Evolutionary conservation across 345 rosid genomes (phyloP), one percentile per base, ranked within the genome.

Genomic region (Gossypium arboreum): DNA sequence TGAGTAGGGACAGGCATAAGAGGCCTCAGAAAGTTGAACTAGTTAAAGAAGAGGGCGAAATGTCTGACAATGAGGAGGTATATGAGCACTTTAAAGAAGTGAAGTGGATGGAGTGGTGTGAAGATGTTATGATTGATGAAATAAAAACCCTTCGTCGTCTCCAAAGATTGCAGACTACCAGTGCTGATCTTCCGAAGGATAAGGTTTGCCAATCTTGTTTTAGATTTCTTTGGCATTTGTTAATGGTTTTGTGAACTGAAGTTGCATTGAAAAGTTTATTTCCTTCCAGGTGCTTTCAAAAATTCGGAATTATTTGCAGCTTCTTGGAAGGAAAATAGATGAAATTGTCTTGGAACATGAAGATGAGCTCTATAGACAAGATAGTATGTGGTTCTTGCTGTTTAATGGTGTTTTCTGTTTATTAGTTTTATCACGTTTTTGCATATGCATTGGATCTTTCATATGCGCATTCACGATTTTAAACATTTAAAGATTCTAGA

Each of bases 21-120:
- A 92, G 83, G 79, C 81, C 85, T 45, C 91, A 80, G 61, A 88
- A 79, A 78, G 89, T 80, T 66, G 98, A 92, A 75, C 97, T 96
- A 73, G 90, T 77, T 52, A 96, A 96, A 82, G 99, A 96, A 85
- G 99, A 96, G 83, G 99, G 99, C 60, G 99, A 96, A 81, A 96
- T 96, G 98, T 96, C 99, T 17, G 99, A 89, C 83, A 83, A 90
- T 41, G 99, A 90, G 78, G 98, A 88, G 83, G 90, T 96, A 22
- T 88, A 90, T 59, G 98, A 91, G 83, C 99, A 96, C 80, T 96
- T 96, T 68, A 96, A 89, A 89, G 98, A 93, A 86, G 93, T 87
- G 67, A 96, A 96, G 84, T 96, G 99, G 99, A 96, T 85, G 97
- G 99, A 96, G 84, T 96, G 99, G 99, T 96, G 99, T 82, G 92